phyloP scores from a whole-genome alignment of 805 yeast species.

The Starmerella vitae region DNA sequence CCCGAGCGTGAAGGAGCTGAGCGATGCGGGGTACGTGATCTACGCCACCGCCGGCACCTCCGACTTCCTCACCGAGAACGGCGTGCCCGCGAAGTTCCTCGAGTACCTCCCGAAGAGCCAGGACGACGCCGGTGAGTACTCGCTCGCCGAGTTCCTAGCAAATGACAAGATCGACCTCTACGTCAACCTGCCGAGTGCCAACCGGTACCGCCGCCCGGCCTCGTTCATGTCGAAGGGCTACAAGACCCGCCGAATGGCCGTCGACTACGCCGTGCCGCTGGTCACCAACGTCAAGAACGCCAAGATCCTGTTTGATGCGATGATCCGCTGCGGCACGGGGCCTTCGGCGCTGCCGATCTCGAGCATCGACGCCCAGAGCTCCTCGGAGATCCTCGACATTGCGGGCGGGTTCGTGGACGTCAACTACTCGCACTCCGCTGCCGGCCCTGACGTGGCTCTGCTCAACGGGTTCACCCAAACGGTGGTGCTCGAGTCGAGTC shows the following conservation, averaged over 20 bases:
- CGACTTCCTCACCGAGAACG: slow-evolving; percentile 91
- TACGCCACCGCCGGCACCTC: slow-evolving; percentile 99
- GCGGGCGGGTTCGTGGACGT: slow-evolving; percentile 76
- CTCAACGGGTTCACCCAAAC: slow-evolving; percentile 82
- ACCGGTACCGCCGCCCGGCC: slow-evolving; percentile 97
- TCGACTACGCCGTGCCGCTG: slow-evolving; percentile 93
- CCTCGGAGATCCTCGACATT: slow-evolving; percentile 64
- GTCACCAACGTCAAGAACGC: slow-evolving; percentile 98
- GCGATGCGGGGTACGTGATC: slow-evolving; percentile 73
- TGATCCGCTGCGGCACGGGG: slow-evolving; percentile 32
- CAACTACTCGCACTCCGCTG: slow-evolving; percentile 50
- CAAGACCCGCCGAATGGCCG: slow-evolving; percentile 98
- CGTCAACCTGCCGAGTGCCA: slow-evolving; percentile 91
- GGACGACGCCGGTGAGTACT: slow-evolving; percentile 81
- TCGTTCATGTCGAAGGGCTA: slow-evolving; percentile 95
- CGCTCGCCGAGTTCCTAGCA: slow-evolving; percentile 90
- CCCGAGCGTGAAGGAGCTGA: slow-evolving; percentile 69
- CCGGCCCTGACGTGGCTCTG: slow-evolving; percentile 55
- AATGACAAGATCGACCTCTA: slow-evolving; percentile 91
- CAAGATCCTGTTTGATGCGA: slow-evolving; percentile 82
- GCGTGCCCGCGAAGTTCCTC: slow-evolving; percentile 84
- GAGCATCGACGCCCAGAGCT: slow-evolving; percentile 77
- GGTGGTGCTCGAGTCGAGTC: slow-evolving; percentile 51
- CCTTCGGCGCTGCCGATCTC: slow-evolving; percentile 35
- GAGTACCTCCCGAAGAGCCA: slow-evolving; percentile 67